Evolutionary conservation across 345 rosid species (phyloP), one percentile per base, ranked within the genome.

Genomic region (Eucalyptus regnans): DNA sequence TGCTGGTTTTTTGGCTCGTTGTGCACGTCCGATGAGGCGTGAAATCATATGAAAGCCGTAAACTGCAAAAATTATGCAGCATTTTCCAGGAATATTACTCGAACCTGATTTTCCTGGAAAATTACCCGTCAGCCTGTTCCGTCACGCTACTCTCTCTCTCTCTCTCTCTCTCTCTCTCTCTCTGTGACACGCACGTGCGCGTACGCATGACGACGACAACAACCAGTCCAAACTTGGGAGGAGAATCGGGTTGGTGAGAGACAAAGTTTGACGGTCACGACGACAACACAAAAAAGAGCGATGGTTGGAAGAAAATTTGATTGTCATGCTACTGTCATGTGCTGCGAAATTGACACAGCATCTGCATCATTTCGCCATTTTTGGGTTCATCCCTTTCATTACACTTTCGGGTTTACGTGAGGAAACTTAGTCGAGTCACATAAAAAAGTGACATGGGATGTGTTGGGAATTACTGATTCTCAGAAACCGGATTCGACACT

Each of bases 361-460:
- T 3, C 54, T 20, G 54, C 54, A 51, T 51, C 54, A 51, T 51
- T 16, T 16, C 54, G 4, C 54, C 22, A 51, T 51, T 51, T 51
- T 51, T 51, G 54, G 54, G 20, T 51, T 51, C 54, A 16, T 51
- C 1, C 54, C 54, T 51, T 16, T 51, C 8, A 51, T 51, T 2
- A 51, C 54, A 51, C 54, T 51, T 51, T 16, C 3, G 1, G 54
- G 1, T 51, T 51, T 16, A 51, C 54, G 0, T 3, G 1, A 51
- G 22, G 0, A 51, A 51, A 51, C 54, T 51, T 51, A 51, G 54
- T 51, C 20, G 0, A 51, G 54, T 51, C 8, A 0, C 4, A 51
- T 6, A 16, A 51, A 0, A 51, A 51, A 51, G 54, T 51, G 54
- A 16, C 0, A 6, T 0, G 0, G 20, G 22, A 51, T 51, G 0